phyloP scores from a whole-genome alignment of 2,329 filamentous ascomycete genomes.

The Arthrobotrys musiformis region DNA sequence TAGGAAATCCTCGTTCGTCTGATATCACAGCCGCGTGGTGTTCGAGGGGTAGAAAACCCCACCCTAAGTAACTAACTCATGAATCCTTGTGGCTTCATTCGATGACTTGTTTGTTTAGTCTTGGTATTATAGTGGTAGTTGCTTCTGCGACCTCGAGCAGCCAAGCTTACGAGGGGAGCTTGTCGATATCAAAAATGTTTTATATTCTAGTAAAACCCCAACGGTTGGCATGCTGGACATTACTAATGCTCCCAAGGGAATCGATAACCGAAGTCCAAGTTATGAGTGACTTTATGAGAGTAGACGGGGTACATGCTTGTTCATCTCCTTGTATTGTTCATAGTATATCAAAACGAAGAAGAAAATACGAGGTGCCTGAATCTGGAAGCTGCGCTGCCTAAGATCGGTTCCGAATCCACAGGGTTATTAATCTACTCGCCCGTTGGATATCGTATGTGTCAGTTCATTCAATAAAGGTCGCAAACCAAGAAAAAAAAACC shows the following conservation, averaged over 20 bases:
- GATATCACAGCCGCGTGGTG: slow-evolving; percentile 50
- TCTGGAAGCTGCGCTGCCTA: slow-evolving; percentile 56
- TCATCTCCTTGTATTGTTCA: not conserved
- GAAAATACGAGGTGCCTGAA: slow-evolving; percentile 49
- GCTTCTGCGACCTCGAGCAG: slow-evolving; percentile 6
- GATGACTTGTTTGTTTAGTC: not conserved
- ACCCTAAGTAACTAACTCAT: not conserved
- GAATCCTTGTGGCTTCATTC: not conserved
- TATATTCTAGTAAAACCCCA: not conserved
- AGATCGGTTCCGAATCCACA: slow-evolving; percentile 47
- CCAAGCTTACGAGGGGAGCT: slow-evolving; percentile 6
- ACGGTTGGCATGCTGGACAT: not conserved
- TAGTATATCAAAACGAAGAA: slow-evolving; percentile 6
- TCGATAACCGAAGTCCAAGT: not conserved
- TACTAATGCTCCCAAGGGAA: slow-evolving; percentile 9
- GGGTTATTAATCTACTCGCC: slow-evolving; percentile 43
- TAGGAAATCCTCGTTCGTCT: slow-evolving; percentile 49
- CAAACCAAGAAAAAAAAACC: not conserved
- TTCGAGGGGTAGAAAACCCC: slow-evolving; percentile 24
- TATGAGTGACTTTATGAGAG: slow-evolving; percentile 7
- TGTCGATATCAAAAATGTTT: slow-evolving; percentile 15
- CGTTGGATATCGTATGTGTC: slow-evolving; percentile 32
- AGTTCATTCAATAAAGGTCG: not conserved
- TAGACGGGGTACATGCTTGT: not conserved
- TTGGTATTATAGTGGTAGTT: not conserved